Evolutionary conservation across 1,139 yeast genomes (phyloP).

Genomic region (Entelexis sorbosivorans): DNA sequence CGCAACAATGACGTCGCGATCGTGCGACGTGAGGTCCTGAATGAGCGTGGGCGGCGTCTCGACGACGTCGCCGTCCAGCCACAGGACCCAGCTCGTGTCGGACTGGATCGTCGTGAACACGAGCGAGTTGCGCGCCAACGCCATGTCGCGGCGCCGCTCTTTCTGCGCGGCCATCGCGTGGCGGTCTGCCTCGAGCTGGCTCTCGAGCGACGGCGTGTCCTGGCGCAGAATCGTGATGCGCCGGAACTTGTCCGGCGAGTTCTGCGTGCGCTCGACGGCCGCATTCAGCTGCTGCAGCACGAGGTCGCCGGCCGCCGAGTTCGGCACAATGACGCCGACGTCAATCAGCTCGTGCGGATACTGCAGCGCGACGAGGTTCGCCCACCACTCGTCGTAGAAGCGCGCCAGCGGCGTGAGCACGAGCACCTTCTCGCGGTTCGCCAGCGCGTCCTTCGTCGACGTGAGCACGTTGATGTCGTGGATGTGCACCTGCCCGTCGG

Average conservation of each 20-base stretch:
- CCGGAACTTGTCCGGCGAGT: slow-evolving; percentile 26
- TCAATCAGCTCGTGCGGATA: slow-evolving; percentile 81
- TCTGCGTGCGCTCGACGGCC: slow-evolving; percentile 59
- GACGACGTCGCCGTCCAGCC: slow-evolving; percentile 90
- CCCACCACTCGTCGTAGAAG: slow-evolving; percentile 80
- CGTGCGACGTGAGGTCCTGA: slow-evolving; percentile 78
- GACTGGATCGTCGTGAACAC: slow-evolving; percentile 85
- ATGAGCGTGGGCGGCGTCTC: slow-evolving; percentile 75
- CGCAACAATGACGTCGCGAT: slow-evolving; percentile 80
- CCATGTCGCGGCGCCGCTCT: slow-evolving; percentile 81
- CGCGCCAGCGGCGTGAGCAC: slow-evolving; percentile 80
- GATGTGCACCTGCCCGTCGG: slow-evolving; percentile 67
- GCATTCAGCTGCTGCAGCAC: slow-evolving; percentile 61
- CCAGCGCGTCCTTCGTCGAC: slow-evolving; percentile 56
- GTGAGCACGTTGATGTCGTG: slow-evolving; percentile 70
- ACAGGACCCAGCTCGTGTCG: slow-evolving; percentile 83
- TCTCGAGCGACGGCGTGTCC: slow-evolving; percentile 62
- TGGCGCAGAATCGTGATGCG: slow-evolving; percentile 83
- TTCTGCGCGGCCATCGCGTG: slow-evolving; percentile 72
- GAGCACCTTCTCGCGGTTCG: slow-evolving; percentile 69
- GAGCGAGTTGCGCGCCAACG: slow-evolving; percentile 82
- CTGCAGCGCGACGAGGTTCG: slow-evolving; percentile 55
- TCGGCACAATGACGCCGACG: slow-evolving; percentile 83
- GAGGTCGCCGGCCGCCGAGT: slow-evolving; percentile 64
- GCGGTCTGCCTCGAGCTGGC: slow-evolving; percentile 58